Base-by-base conservation (phyloP, 257 asterid genomes). In the Lycium barbarum region DNA sequence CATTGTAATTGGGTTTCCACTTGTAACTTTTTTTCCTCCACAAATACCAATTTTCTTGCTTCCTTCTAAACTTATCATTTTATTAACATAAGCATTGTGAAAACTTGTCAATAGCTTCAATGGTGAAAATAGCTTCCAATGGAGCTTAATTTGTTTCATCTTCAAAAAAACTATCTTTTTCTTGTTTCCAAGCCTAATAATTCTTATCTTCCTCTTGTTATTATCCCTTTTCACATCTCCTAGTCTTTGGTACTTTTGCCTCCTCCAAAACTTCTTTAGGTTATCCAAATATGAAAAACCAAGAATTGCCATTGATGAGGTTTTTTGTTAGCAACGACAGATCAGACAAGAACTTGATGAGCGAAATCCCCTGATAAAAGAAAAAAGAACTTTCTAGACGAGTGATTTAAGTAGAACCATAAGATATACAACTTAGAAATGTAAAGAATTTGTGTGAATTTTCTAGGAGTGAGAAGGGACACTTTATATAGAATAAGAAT, bases 51-150 rank as follows among this genome's bases (percentile, higher is more conserved):
- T 14, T 65, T 67, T 86, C 58, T 86, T 85, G 10, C 17, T 36
- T 3, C 88, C 82, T 58, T 79, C 85, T 58, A 88, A 86, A 67
- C 87, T 70, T 11, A 84, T 5, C 89, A 86, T 76, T 55, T 84
- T 84, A 74, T 81, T 84, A 17, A 86, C 83, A 61, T 86, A 88
- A 35, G 83, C 86, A 33, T 84, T 85, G 35, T 86, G 89, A 57
- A 88, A 36, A 74, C 58, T 82, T 14, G 74, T 62, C 40, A 86
- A 7, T 2, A 88, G 53, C 72, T 84, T 86, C 58, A 58, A 8
- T 0, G 88, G 89, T 9, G 89, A 73, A 3, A 78, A 17, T 57
- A 74, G 17, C 84, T 68, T 81, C 22, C 66, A 66, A 13, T 35
- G 72, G 18, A 80, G 36, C 51, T 80, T 58, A 35, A 58, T 84